phyloP scores from a whole-genome alignment of 2,329 filamentous ascomycete species.

The Tetracladium maxilliforme region DNA sequence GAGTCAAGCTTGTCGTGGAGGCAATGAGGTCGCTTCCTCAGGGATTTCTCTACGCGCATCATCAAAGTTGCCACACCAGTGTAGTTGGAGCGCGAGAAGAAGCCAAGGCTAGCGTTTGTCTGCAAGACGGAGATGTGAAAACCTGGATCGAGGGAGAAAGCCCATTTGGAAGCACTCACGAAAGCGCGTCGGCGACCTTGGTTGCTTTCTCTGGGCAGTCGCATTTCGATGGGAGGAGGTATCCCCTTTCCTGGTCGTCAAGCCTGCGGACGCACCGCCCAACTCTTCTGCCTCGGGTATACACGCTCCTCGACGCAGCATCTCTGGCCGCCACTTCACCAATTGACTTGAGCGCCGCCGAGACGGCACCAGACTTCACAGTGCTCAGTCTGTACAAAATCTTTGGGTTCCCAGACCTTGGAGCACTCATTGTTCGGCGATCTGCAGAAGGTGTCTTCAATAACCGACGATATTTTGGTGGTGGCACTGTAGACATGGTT shows the following conservation, averaged over 20 bases:
- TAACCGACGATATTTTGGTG: conserved; percentile 72
- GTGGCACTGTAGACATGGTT: conserved; percentile 87
- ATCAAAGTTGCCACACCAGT: conserved; percentile 75
- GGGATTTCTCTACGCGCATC: conserved; percentile 77
- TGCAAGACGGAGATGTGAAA: conserved; percentile 49
- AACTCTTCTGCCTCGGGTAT: too few relatives aligned
- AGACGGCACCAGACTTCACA: conserved; percentile 64
- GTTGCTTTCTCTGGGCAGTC: conserved; percentile 88
- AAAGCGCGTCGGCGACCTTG: conserved; percentile 24
- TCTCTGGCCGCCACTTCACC: conserved; percentile 65
- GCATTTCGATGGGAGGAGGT: conserved; percentile 73
- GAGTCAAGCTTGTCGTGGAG: conserved; percentile 75
- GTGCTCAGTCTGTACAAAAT: conserved; percentile 91
- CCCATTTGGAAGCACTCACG: conserved; percentile 13
- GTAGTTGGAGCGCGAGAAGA: conserved; percentile 68
- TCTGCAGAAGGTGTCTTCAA: conserved; percentile 48
- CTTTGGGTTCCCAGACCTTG: conserved; percentile 91
- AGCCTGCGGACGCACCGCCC: conserved; percentile 21
- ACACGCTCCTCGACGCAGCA: conserved; percentile 73
- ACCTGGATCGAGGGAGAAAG: conserved; percentile 39
- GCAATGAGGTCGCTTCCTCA: conserved; percentile 50
- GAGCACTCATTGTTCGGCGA: conserved; percentile 70
- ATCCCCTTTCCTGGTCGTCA: conserved; percentile 56
- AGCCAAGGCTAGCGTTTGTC: conserved; percentile 48
- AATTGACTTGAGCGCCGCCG: conserved; percentile 50